Percentiles rank a stretch among this genome's conserved stretches.
phyloP scores from a whole-genome alignment of 257 asterid species.

The Petrea volubilis region DNA sequence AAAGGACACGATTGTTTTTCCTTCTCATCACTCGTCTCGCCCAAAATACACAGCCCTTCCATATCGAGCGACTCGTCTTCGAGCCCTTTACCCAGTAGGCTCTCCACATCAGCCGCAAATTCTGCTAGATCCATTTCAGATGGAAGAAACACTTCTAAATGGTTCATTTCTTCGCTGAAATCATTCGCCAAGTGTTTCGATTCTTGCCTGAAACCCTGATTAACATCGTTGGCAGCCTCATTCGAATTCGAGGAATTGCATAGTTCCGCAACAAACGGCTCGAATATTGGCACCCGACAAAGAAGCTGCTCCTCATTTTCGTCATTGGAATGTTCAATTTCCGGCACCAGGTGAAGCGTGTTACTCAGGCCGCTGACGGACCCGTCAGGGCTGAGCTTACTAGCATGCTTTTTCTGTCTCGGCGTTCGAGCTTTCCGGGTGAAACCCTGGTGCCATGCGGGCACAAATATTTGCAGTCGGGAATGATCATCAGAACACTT shows the following conservation, averaged over 20 bases:
- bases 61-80: constrained; percentile 67
- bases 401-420: constrained; percentile 34
- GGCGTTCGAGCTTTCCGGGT: constrained; percentile 72
- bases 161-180: constrained; percentile 16
- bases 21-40: constrained; percentile 30
- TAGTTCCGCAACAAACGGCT: constrained; percentile 51
- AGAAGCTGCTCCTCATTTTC: constrained; percentile 66
- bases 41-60: constrained; percentile 63
- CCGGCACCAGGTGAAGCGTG: constrained; percentile 60
- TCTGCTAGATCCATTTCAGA: constrained; percentile 82
- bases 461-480: constrained; percentile 19
- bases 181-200: constrained; percentile 15
- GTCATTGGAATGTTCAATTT: constrained; percentile 51
- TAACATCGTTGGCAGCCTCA: constrained; percentile 13
- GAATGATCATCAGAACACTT: constrained; percentile 19
- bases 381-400: constrained; percentile 13
- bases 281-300: constrained; percentile 70
- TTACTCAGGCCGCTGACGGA: neutral
- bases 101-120: constrained; percentile 82
- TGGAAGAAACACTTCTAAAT: constrained; percentile 51
- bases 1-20: constrained; percentile 10
- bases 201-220: neutral
- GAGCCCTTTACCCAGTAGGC: constrained; percentile 70
- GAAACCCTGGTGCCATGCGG: constrained; percentile 70
- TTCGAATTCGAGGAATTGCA: constrained; percentile 34